phyloP scores from a whole-genome alignment of 495 filamentous ascomycete genomes.

The Pyrenula aspistea region DNA sequence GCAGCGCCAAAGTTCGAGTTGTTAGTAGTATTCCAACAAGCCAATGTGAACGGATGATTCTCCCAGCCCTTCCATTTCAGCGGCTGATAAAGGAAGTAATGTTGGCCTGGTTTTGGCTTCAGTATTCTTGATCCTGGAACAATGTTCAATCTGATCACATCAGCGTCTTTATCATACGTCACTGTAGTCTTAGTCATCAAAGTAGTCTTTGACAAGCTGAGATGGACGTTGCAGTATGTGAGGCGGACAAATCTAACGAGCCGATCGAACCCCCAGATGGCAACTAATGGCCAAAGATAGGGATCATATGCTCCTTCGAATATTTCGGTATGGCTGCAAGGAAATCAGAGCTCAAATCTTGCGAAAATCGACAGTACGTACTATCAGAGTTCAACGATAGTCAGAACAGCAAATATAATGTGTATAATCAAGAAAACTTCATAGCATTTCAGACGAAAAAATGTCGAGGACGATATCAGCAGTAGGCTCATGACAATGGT shows the following conservation, averaged over 20 bases:
- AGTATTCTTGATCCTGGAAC: slow-evolving; percentile 19
- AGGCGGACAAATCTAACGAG: slow-evolving; percentile 32
- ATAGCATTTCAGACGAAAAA: slow-evolving; percentile 33
- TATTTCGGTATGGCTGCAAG: slow-evolving; percentile 32
- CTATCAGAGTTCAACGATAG: slow-evolving; percentile 41
- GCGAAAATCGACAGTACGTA: slow-evolving; percentile 14
- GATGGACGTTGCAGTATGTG: slow-evolving; percentile 33
- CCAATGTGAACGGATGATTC: slow-evolving; percentile 49
- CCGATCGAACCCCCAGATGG: slow-evolving; percentile 40
- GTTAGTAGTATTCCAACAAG: slow-evolving; percentile 21
- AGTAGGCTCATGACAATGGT: slow-evolving; percentile 35
- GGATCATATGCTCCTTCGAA: slow-evolving; percentile 35
- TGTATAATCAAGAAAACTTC: slow-evolving; percentile 44
- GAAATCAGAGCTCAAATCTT: slow-evolving; percentile 1
- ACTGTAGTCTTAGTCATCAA: slow-evolving; percentile 20
- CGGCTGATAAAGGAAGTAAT: slow-evolving; percentile 46
- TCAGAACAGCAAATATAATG: slow-evolving; percentile 35
- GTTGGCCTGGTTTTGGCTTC: slow-evolving; percentile 32
- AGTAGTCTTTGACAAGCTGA: slow-evolving; percentile 8
- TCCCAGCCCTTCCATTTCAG: slow-evolving; percentile 39
- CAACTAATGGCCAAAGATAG: slow-evolving; percentile 38
- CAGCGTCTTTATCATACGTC: slow-evolving; percentile 31
- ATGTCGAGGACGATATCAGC: slow-evolving; percentile 30
- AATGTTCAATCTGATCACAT: slow-evolving; percentile 38
- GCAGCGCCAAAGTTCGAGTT: background rate